Evolutionary conservation across 768 basidiomycete genomes (phyloP).

Genomic region (Kwoniella sp.): DNA sequence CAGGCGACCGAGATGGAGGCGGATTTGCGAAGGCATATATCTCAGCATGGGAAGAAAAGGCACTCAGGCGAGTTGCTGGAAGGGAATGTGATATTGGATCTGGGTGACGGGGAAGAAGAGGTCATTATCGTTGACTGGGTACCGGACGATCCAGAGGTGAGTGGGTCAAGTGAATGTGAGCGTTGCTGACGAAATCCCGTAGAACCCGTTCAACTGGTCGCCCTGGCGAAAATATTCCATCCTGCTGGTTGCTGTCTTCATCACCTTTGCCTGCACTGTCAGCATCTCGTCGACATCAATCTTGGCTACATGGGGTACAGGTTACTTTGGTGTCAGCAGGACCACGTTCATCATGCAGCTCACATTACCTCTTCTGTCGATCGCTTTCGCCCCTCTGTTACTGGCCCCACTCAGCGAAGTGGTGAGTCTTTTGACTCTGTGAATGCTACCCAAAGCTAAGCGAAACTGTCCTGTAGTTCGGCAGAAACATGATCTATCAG

Average conservation of each 20-base stretch:
- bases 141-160: constrained; percentile 50
- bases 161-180: constrained; percentile 5
- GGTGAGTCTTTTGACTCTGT: constrained; percentile 19
- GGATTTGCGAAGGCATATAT: constrained; percentile 22
- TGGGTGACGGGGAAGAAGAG: constrained; percentile 45
- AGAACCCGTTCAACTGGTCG: constrained; percentile 55
- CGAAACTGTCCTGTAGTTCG: constrained; percentile 23
- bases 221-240: constrained; percentile 39
- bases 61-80: constrained; percentile 27
- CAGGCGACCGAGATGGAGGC: constrained; percentile 21
- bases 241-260: constrained; percentile 31
- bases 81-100: constrained; percentile 24
- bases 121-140: constrained; percentile 50
- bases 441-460: background rate
- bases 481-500: constrained; percentile 51
- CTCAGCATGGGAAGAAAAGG: constrained; percentile 10
- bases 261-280: constrained; percentile 35
- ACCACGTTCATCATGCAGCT: constrained; percentile 25
- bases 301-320: constrained; percentile 27
- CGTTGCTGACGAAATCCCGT: background rate
- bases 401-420: constrained; percentile 51
- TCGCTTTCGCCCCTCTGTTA: constrained; percentile 46
- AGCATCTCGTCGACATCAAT: constrained; percentile 16
- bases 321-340: constrained; percentile 27
- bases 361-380: constrained; percentile 35